Evolutionary conservation across 345 rosid species (phyloP).

Genomic region (Lagerstroemia speciosa): DNA sequence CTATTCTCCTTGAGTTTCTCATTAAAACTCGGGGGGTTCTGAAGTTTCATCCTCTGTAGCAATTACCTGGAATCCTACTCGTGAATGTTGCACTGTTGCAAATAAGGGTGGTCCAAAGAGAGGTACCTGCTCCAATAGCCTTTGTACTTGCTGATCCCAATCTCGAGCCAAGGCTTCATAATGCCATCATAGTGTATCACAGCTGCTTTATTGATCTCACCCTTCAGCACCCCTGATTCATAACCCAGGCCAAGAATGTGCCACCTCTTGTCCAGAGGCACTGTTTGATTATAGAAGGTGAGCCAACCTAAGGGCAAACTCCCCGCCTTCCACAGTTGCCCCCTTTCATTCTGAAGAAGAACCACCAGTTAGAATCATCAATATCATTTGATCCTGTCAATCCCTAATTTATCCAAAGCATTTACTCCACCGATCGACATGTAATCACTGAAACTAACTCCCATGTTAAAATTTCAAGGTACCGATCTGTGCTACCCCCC

Average conservation of each 20-base stretch:
- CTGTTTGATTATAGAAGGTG: slow-evolving; percentile 64
- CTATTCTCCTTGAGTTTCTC: not conserved
- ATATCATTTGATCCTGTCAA: not conserved
- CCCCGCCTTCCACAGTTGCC: slow-evolving; percentile 62
- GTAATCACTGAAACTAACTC: too few relatives aligned
- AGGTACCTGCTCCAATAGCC: slow-evolving; percentile 63
- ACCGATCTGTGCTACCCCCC: not conserved
- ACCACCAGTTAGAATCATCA: not conserved
- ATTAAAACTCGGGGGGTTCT: not conserved
- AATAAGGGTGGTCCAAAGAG: slow-evolving; percentile 34
- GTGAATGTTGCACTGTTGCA: slow-evolving; percentile 68
- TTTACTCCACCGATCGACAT: too few relatives aligned
- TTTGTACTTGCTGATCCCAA: slow-evolving; percentile 62
- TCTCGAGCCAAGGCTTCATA: slow-evolving; percentile 95
- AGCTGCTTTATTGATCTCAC: slow-evolving; percentile 55
- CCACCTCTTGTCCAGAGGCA: slow-evolving; percentile 74
- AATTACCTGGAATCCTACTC: slow-evolving; percentile 15
- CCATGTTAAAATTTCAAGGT: not conserved
- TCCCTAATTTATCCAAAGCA: not conserved
- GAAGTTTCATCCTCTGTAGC: not conserved
- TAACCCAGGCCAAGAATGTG: slow-evolving; percentile 75
- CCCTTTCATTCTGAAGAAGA: slow-evolving; percentile 47
- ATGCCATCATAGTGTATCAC: slow-evolving; percentile 85
- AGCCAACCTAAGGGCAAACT: slow-evolving; percentile 85
- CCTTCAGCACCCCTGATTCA: slow-evolving; percentile 34